Base-by-base conservation (phyloP, 805 yeast species). In the Saccharomyces mikatae region DNA sequence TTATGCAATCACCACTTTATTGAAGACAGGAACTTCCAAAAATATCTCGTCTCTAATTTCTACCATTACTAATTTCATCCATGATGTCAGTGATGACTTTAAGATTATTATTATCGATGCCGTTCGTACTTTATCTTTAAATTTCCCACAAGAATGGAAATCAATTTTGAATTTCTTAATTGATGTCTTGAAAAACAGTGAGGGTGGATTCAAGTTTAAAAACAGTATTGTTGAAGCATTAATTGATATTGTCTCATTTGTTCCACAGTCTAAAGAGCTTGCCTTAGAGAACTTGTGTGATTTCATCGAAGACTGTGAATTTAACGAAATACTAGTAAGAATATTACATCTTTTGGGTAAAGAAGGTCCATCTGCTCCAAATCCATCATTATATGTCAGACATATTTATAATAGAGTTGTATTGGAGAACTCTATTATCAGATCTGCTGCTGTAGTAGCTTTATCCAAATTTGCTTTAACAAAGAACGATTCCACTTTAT, bases 251-350 rank as follows among this genome's bases (percentile, higher is more conserved):
- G 88, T 94, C 62, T 85, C 86, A 61, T 89, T 86, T 66, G 84
- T 89, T 56, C 96, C 96, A 22, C 83, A 78, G 59, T 89, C 95
- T 13, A 82, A 88, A 65, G 94, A 87, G 62, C 71, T 80, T 50
- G 96, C 96, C 24, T 76, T 94, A 65, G 89, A 87, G 73, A 86
- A 86, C 70, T 78, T 94, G 63, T 90, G 98, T 78, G 99, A 94
- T 72, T 91, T 90, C 68, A 94, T 94, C 64, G 99, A 94, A 74
- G 99, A 94, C 76, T 94, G 98, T 75, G 99, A 94, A 74, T 92
- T 80, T 74, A 87, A 96, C 30, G 97, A 90, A 72, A 82, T 94
- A 58, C 82, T 95, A 28, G 96, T 91, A n/a, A 82, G 98, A 67
- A 85, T 94, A 55, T 78, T 94, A 71, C 96, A 91, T 72, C 72